A percentile compares a stretch with the other conserved stretches of the same genome.
Evolutionary conservation across 495 filamentous ascomycete species (phyloP).

Genomic region (Jackrogersella minutella): DNA sequence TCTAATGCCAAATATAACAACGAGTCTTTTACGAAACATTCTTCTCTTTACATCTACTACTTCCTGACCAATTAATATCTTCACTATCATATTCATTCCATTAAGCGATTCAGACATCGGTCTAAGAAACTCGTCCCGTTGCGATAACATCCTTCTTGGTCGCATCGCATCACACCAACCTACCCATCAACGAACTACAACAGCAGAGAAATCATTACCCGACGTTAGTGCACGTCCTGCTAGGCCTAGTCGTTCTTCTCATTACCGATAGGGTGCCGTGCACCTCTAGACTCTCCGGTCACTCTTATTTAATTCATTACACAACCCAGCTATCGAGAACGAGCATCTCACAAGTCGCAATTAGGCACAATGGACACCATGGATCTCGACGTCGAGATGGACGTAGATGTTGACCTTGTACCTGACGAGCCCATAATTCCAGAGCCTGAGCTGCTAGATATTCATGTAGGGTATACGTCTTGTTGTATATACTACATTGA

Average conservation of each 20-base stretch:
- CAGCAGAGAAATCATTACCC: background rate
- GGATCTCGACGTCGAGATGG: slow-evolving; percentile 82
- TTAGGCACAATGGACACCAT: slow-evolving; percentile 53
- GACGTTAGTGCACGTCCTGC: too few species aligned
- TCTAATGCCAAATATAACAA: background rate
- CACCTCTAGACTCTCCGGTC: background rate
- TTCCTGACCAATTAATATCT: background rate
- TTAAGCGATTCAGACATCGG: background rate
- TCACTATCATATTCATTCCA: background rate
- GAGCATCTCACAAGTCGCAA: background rate
- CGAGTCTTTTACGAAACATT: background rate
- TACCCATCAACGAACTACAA: background rate
- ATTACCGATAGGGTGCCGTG: background rate
- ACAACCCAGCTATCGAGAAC: background rate
- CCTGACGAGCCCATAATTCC: slow-evolving; percentile 51
- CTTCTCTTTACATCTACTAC: background rate
- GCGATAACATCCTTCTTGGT: background rate
- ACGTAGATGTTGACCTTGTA: slow-evolving; percentile 66
- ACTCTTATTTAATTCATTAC: background rate
- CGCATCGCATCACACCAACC: background rate
- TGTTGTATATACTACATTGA: background rate
- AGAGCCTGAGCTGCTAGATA: slow-evolving; percentile 57
- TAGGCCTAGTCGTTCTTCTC: too few species aligned
- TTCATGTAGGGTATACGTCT: slow-evolving; percentile 26
- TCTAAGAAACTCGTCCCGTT: background rate